Conservation (phyloP, 148 eudicot genomes). For the Rhododendron molle region DNA sequence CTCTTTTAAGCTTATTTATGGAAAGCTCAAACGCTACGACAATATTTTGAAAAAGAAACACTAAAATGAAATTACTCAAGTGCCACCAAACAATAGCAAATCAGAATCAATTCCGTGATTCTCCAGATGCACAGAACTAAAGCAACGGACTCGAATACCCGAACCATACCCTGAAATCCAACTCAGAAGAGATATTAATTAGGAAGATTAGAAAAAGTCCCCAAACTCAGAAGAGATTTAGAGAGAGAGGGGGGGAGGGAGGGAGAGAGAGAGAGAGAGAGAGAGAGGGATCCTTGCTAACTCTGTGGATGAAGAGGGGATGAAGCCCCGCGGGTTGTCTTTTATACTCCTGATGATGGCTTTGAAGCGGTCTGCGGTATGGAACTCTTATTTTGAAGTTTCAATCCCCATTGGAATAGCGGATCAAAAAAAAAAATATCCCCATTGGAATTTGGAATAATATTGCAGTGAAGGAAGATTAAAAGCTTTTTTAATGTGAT, state of each 20-base stretch:
- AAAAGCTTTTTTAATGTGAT: no score
- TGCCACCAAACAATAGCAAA: background rate
- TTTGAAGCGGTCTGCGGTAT: background rate
- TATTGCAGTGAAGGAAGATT: background rate
- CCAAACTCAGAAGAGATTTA: no score
- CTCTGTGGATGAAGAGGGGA: background rate
- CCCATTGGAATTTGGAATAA: background rate
- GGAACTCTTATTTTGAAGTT: background rate
- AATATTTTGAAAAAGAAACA: background rate
- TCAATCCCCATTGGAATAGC: background rate
- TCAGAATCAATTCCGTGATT: background rate
- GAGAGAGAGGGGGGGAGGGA: conserved; percentile 7
- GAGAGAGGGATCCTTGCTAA: background rate
- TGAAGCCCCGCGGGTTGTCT: background rate
- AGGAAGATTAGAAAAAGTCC: background rate
- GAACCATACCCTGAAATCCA: background rate
- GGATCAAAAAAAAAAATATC: no score
- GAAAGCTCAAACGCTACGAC: background rate
- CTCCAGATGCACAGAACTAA: background rate
- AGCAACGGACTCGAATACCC: background rate
- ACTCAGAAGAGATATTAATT: no score
- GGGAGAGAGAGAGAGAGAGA: conserved; percentile 11
- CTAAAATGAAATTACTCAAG: background rate
- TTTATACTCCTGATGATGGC: background rate
- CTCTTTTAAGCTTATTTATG: background rate